phyloP scores from a whole-genome alignment of 164 flowering plant genomes.

The Umbilicus rupestris region DNA sequence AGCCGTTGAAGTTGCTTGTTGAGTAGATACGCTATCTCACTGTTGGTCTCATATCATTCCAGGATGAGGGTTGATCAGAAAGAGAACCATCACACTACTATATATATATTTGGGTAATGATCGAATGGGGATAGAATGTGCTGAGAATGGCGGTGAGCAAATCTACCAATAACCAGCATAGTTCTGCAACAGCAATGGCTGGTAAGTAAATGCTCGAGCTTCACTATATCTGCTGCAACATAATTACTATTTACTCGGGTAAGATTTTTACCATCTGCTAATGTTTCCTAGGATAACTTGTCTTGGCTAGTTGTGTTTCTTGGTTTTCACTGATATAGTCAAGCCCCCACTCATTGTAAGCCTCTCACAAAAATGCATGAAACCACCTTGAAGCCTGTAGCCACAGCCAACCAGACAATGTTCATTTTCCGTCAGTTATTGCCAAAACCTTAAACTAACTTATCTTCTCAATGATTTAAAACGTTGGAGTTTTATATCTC shows the following conservation, averaged over 20 bases:
- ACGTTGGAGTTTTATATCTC: no score
- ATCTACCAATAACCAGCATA: not conserved
- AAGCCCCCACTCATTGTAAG: no score
- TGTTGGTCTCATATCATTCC: conserved; percentile 3
- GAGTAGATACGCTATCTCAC: conserved; percentile 10
- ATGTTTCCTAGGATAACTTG: not conserved
- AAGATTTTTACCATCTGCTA: not conserved
- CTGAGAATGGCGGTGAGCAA: not conserved
- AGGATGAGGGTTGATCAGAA: no score
- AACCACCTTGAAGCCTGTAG: not conserved
- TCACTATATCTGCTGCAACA: not conserved
- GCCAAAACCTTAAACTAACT: not conserved
- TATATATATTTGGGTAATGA: not conserved
- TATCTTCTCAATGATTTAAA: not conserved
- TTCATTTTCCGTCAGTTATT: no score
- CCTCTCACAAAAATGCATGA: not conserved
- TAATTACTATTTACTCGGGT: not conserved
- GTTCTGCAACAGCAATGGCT: not conserved
- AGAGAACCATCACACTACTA: not conserved
- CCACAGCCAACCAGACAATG: not conserved
- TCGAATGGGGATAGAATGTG: not conserved
- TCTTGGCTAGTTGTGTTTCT: no score
- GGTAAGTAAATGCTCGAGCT: not conserved
- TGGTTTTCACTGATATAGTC: no score
- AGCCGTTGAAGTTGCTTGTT: conserved; percentile 29